Evolutionary conservation across 2,329 filamentous ascomycete genomes (phyloP).

Genomic region (Nothophoma quercina): DNA sequence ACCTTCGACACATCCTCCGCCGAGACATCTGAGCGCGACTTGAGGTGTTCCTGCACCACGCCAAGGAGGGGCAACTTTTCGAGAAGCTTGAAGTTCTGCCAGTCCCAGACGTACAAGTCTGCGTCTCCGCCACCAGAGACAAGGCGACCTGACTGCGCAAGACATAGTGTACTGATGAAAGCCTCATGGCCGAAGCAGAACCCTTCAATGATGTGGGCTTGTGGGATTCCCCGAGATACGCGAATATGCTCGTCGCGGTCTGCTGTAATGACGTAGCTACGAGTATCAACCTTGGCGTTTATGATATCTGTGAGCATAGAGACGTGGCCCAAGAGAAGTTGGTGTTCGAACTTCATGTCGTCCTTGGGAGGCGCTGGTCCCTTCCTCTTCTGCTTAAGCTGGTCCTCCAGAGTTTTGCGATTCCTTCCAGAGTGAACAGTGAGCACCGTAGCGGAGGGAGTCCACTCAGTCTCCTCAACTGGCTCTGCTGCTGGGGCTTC

Average conservation of each 20-base stretch:
- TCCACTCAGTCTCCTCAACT: constrained; percentile 49
- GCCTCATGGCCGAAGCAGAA: constrained; percentile 89
- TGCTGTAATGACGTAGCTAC: constrained; percentile 69
- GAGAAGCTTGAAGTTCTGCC: constrained; percentile 66
- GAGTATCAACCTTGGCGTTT: constrained; percentile 59
- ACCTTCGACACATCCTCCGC: constrained; percentile 41
- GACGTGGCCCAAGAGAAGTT: constrained; percentile 87
- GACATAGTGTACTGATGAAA: constrained; percentile 80
- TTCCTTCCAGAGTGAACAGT: constrained; percentile 71
- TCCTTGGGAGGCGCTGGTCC: constrained; percentile 57
- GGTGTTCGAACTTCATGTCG: constrained; percentile 71
- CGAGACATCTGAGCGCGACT: constrained; percentile 23
- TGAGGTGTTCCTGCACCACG: constrained; percentile 29
- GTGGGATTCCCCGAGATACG: constrained; percentile 79
- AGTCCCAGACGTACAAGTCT: constrained; percentile 82
- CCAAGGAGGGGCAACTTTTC: constrained; percentile 58
- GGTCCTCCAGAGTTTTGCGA: constrained; percentile 63
- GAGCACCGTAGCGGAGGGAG: constrained; percentile 63
- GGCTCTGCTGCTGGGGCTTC: constrained; percentile 28
- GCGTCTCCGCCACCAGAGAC: constrained; percentile 89
- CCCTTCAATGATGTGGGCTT: constrained; percentile 85
- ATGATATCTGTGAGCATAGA: constrained; percentile 86
- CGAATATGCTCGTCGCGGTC: constrained; percentile 87
- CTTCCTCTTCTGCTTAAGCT: constrained; percentile 57
- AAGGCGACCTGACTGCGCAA: constrained; percentile 70